Conservation (phyloP, 192 early-diverging fungal species). For the Backusella parvicylindrica region DNA sequence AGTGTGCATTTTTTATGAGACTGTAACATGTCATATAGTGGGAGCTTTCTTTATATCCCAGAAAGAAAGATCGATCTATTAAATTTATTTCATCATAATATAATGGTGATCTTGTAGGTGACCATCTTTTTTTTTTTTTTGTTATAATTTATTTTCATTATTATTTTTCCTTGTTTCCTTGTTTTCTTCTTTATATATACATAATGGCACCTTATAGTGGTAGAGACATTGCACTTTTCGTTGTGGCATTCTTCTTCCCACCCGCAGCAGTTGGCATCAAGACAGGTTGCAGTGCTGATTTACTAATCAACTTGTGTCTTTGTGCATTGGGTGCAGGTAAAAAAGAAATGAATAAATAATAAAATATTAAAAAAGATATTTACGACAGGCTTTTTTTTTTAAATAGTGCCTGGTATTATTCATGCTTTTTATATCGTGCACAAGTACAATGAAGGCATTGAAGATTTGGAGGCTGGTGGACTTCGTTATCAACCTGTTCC, state of each 20-base stretch:
- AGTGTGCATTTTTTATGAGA: too few relatives aligned
- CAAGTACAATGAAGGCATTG: conserved; percentile 37
- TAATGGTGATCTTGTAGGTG: too few relatives aligned
- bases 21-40: too few relatives aligned
- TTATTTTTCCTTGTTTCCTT: neutral
- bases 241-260: conserved; percentile 48
- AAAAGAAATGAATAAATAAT: neutral
- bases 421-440: conserved; percentile 61
- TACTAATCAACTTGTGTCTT: conserved; percentile 61
- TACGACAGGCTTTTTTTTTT: neutral
- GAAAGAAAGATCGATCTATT: too few relatives aligned
- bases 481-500: conserved; percentile 28
- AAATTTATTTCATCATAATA: too few relatives aligned
- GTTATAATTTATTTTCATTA: neutral
- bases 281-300: conserved; percentile 52
- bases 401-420: conserved; percentile 62
- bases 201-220: conserved; percentile 30
- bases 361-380: too few relatives aligned
- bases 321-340: conserved; percentile 50
- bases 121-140: too few relatives aligned
- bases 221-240: conserved; percentile 46
- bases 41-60: too few relatives aligned
- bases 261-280: conserved; percentile 58
- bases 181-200: conserved; percentile 2
- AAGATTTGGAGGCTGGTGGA: conserved; percentile 30